Base-by-base conservation (phyloP, 1,284 basidiomycete genomes). In the Inonotus obliquus region DNA sequence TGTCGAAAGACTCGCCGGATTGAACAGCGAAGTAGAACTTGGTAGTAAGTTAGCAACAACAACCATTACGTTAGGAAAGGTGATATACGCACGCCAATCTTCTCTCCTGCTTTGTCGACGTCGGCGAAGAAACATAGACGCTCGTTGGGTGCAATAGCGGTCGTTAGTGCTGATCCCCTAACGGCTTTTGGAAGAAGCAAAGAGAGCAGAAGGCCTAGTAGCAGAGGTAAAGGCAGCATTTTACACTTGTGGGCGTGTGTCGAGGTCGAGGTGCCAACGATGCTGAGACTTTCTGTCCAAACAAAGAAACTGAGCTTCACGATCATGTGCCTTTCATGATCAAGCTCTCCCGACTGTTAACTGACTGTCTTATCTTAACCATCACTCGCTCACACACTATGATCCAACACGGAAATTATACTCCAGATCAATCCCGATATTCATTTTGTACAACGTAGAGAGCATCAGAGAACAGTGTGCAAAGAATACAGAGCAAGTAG, bases 1-100 rank as follows among this genome's bases (percentile, higher is more conserved):
- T 92, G 72, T 99, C 96, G 74, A 99, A 99, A 6, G 91, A 89
- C 54, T 96, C 97, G 59, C 97, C 96, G 44, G 93, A 92, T 85
- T 99, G 97, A 29, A 99, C 94, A 85, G 59, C 10, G 29, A 47
- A 37, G 52, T 48, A 56, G 47, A 23, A 41, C 38, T n/a, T n/a
- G n/a, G n/a, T n/a, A n/a, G n/a, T n/a, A n/a, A n/a, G n/a, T n/a
- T n/a, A n/a, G n/a, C n/a, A n/a, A n/a, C n/a, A n/a, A n/a, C n/a
- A n/a, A n/a, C n/a, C n/a, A n/a, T n/a, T n/a, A n/a, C n/a, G n/a
- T n/a, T 68, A 57, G 11, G 54, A 37, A 44, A 13, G 51, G 23
- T 14, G 23, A 13, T 38, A 59, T 57, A 81, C 87, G 68, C 74
- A 88, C 89, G 57, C 93, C 91, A 65, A 96, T 87, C 81, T 96